A percentile compares a stretch with the other conserved stretches of the same genome.
Conservation (phyloP, 1,139 yeast genomes). For the Suhomyces chickasaworum region DNA sequence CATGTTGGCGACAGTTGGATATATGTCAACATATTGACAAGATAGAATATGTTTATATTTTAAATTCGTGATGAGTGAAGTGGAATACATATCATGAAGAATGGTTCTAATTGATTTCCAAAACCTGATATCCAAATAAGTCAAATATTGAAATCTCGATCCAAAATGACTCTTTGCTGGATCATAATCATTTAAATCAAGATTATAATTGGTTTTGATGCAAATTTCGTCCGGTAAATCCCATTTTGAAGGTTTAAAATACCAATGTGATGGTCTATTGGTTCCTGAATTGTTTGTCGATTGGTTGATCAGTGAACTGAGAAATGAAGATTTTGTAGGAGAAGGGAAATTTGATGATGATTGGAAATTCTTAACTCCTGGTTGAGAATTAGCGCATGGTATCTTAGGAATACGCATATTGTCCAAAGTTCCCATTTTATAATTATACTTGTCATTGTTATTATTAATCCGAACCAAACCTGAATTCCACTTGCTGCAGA, state of each 20-base stretch:
- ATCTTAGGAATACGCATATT: conserved; percentile 40
- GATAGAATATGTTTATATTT: conserved; percentile 62
- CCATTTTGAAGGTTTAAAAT: conserved; percentile 42
- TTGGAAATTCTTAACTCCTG: background rate
- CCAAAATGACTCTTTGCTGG: conserved; percentile 47
- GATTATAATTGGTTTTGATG: conserved; percentile 48
- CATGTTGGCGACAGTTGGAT: conserved; percentile 76
- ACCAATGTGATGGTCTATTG: conserved; percentile 35
- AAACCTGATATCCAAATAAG: conserved; percentile 69
- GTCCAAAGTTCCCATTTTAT: conserved; percentile 39
- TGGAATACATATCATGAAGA: conserved; percentile 69
- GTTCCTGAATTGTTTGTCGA: background rate
- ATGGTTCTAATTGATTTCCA: conserved; percentile 66
- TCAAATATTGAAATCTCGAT: conserved; percentile 75
- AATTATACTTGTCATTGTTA: conserved; percentile 20
- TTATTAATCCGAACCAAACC: conserved; percentile 34
- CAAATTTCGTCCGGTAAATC: conserved; percentile 44
- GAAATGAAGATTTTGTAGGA: background rate
- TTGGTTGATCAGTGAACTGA: background rate
- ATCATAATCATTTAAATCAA: conserved; percentile 29
- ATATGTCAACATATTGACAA: conserved; percentile 79
- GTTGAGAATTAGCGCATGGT: conserved; percentile 13
- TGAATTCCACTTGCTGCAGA: conserved; percentile 54
- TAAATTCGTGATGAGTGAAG: conserved; percentile 68
- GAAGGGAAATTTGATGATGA: background rate